Conservation (phyloP, 306 rosid species). For the Arachis hypogaea region DNA sequence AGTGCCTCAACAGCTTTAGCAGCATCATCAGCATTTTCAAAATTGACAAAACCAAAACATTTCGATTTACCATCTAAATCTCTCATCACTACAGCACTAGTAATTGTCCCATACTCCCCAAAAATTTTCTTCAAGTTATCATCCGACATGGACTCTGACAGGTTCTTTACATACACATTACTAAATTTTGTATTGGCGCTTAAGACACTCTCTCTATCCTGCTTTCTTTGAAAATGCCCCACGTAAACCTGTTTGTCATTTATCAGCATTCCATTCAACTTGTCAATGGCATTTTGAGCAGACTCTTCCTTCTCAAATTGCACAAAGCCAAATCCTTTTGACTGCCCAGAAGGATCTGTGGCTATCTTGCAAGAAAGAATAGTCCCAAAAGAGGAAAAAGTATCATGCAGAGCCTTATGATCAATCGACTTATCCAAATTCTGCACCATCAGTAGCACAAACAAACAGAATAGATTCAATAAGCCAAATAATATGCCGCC, state of each 20-base stretch:
- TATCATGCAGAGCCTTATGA: slow-evolving; percentile 50
- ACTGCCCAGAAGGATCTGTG: slow-evolving; percentile 37
- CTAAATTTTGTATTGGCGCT: slow-evolving; percentile 37
- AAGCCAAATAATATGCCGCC: background rate
- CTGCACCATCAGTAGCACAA: slow-evolving; percentile 40
- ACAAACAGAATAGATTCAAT: background rate
- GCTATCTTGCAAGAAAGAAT: slow-evolving; percentile 58
- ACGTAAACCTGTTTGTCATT: slow-evolving; percentile 56
- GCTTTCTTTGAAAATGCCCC: slow-evolving; percentile 51
- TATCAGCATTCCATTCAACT: slow-evolving; percentile 53
- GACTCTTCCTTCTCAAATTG: slow-evolving; percentile 59
- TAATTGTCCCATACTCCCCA: slow-evolving; percentile 42
- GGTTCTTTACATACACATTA: slow-evolving; percentile 54
- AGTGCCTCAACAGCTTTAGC: slow-evolving; percentile 56
- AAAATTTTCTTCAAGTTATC: slow-evolving; percentile 47
- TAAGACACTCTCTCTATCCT: slow-evolving; percentile 49
- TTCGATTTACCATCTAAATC: slow-evolving; percentile 54
- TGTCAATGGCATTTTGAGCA: slow-evolving; percentile 55
- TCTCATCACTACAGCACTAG: slow-evolving; percentile 52
- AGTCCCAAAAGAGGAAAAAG: slow-evolving; percentile 54
- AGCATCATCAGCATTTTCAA: slow-evolving; percentile 52
- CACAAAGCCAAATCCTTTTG: slow-evolving; percentile 59
- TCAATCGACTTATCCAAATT: slow-evolving; percentile 64
- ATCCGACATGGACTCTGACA: slow-evolving; percentile 44
- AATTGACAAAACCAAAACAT: slow-evolving; percentile 66